Base-by-base conservation (phyloP, 192 early-diverging fungal genomes). In the Coemansia sp. region DNA sequence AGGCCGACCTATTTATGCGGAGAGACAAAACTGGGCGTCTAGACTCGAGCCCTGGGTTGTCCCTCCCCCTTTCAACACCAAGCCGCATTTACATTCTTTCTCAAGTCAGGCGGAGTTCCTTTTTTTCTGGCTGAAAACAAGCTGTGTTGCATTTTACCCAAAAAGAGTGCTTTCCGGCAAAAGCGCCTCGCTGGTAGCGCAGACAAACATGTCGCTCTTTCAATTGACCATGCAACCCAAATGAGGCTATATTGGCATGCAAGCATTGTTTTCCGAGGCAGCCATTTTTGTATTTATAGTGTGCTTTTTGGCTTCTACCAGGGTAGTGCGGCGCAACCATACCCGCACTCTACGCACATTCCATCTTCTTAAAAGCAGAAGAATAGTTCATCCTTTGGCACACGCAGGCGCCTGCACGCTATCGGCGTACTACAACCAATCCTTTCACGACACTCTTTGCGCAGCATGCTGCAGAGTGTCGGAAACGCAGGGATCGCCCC, bases 221-320 rank as follows among this genome's bases (percentile, higher is more conserved):
- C 41, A 43, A 43, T 43, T 43, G 47, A 20, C 3, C 14, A 60
- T 27, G 6, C 45, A 12, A 16, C 20, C 59, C 59, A 61, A 61
- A 51, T 61, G 59, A 61, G 59, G 59, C 48, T 48, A 61, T 61
- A 61, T 61, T 57, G 56, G 19, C 47, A 49, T 49, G 7, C 47
- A 49, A 9, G 8, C n/a, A 19, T 49, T 63, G 61, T 52, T 23
- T 54, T n/a, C 13, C 29, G 27, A 26, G 27, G 61, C 22, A 26
- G 13, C 22, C 16, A 61, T 39, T 19, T 19, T 51, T 51, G 49
- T 10, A 11, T 51, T 51, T 51, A 8, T 22, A 22, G 32, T 8
- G 32, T 32, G 1, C n/a, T 51, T 23, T 23, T 51, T 23, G 49
- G 10, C 49, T 6, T 23, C 49, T 51, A 23, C 20, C 49, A 22